Evolutionary conservation across 257 asterid species (phyloP).

Genomic region (Henckelia pumila): DNA sequence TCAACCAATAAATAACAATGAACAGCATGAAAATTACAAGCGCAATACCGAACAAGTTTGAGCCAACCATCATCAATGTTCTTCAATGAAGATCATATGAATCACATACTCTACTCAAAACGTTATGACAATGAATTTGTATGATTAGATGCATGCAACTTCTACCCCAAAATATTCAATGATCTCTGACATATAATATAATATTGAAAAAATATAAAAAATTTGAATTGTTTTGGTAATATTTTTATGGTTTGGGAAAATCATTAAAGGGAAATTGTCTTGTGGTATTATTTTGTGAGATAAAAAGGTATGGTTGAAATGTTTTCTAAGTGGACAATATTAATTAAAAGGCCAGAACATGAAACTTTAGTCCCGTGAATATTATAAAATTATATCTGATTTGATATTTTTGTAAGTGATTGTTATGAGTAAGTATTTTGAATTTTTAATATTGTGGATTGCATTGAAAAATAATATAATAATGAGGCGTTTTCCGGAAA

Average conservation of each 20-base stretch:
- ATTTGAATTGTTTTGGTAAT: background rate
- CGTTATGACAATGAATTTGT: background rate
- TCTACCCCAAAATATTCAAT: background rate
- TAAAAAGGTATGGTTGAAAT: background rate
- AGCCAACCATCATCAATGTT: too few species aligned
- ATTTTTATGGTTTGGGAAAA: background rate
- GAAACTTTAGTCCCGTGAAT: background rate
- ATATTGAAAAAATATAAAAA: too few species aligned
- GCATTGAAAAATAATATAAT: too few species aligned
- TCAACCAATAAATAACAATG: background rate
- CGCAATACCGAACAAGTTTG: conserved; percentile 2
- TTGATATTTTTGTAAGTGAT: too few species aligned
- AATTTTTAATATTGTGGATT: too few species aligned
- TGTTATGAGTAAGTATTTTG: too few species aligned
- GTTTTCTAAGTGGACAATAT: background rate
- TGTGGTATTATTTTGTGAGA: background rate
- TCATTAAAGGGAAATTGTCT: background rate
- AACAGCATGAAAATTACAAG: conserved; percentile 1
- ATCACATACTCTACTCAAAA: background rate
- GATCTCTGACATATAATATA: background rate
- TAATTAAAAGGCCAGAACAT: background rate
- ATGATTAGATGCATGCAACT: background rate
- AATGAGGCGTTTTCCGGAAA: too few species aligned
- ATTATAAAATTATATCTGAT: too few species aligned
- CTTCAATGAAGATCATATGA: conserved; percentile 3